These are phyloP conservation scores for Peronosclerospora sorghi DNA, from an alignment of 352 stramenopile genomes.

Conservation along the genomic window DNA sequence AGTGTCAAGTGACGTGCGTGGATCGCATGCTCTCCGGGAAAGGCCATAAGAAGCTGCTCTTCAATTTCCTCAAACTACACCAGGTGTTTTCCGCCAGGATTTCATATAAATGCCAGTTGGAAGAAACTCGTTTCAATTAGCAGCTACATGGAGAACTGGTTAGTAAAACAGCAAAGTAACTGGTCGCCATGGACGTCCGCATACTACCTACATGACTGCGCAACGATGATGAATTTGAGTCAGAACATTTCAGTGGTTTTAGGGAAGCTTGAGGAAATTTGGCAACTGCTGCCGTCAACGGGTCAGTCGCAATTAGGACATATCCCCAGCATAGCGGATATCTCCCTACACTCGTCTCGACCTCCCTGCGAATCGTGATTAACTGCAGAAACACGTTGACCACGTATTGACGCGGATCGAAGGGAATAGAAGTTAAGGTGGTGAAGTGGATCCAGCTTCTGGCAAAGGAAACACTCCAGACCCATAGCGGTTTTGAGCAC, in stretches of 20 bases:
- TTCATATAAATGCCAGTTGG: constrained; percentile 35
- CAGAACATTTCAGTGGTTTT: constrained; percentile 12
- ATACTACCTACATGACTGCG: constrained; percentile 46
- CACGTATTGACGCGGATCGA: constrained; percentile 63
- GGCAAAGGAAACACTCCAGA: constrained; percentile 18
- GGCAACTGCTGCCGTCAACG: constrained; percentile 38
- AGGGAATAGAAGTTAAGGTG: constrained; percentile 18
- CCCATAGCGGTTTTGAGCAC: constrained; percentile 18
- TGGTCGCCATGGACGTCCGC: not conserved
- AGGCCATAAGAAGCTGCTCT: constrained; percentile 31
- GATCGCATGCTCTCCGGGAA: constrained; percentile 24
- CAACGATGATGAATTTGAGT: constrained; percentile 25
- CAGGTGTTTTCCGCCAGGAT: constrained; percentile 45
- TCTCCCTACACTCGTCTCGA: constrained; percentile 55
- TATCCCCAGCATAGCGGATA: constrained; percentile 46
- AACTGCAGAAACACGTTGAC: constrained; percentile 73
- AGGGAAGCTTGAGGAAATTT: constrained; percentile 33
- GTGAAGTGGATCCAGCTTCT: constrained; percentile 4
- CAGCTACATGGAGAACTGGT: constrained; percentile 19
- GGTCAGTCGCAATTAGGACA: constrained; percentile 35
- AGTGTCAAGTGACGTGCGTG: constrained; percentile 31
- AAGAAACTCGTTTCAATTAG: constrained; percentile 74
- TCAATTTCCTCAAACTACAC: constrained; percentile 36
- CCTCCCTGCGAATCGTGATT: constrained; percentile 58
- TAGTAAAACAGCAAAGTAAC: not conserved